Conservation (phyloP, 257 asterid species). For the Scutellaria galericulata region DNA sequence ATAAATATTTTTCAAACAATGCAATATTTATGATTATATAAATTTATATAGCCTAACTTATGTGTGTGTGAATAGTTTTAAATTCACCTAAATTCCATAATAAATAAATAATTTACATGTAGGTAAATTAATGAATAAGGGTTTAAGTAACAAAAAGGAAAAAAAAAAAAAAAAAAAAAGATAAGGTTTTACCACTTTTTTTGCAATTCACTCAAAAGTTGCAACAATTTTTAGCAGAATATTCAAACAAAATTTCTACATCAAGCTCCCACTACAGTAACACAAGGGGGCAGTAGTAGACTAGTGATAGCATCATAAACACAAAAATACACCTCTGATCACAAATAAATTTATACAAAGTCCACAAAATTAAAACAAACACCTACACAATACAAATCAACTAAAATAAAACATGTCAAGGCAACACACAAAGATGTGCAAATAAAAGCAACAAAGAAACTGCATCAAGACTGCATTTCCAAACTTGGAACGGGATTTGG, state of each 20-base stretch:
- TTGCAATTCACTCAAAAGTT: neutral
- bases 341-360: conserved; percentile 20
- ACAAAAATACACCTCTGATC: neutral
- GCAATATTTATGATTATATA: no score
- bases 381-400: conserved; percentile 20
- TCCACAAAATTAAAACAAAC: neutral
- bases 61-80: no score
- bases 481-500: conserved; percentile 47
- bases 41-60: no score
- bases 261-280: neutral
- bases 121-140: no score
- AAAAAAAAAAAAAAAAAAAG: no score
- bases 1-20: no score
- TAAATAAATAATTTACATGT: no score
- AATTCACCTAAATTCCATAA: no score
- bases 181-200: no score
- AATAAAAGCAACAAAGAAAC: conserved; percentile 3
- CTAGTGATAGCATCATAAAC: neutral
- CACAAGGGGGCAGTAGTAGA: neutral
- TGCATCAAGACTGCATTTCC: conserved; percentile 48
- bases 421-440: neutral
- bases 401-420: neutral
- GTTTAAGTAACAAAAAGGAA: no score
- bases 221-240: neutral
- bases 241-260: conserved; percentile 22